Percentiles rank a stretch among this genome's conserved stretches.
Evolutionary conservation across 768 basidiomycete genomes (phyloP).

Genomic region (Suillus decipiens): DNA sequence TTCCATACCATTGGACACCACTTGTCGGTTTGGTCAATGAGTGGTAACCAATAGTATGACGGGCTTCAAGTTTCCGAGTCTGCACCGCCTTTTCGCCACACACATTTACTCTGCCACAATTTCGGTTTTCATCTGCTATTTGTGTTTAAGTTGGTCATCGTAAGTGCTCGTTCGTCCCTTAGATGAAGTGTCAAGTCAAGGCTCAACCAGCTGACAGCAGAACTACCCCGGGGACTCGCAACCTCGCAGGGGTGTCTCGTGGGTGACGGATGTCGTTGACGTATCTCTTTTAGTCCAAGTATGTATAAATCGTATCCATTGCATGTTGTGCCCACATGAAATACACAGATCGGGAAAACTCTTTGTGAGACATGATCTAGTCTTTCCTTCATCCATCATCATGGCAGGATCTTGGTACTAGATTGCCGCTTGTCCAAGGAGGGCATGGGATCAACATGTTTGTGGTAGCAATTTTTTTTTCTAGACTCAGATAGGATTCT

Average conservation of each 20-base stretch:
- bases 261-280: not conserved
- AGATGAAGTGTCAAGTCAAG: not conserved
- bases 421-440: not conserved
- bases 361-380: not conserved
- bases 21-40: not conserved
- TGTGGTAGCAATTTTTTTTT: not conserved
- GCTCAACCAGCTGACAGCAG: not conserved
- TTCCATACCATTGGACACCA: not conserved
- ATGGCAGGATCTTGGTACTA: not conserved
- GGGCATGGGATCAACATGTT: not conserved
- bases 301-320: not conserved
- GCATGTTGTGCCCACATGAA: not conserved
- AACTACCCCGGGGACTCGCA: not conserved
- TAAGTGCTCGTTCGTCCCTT: not conserved
- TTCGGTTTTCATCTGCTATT: not conserved
- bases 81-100: conserved; percentile 3
- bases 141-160: not conserved
- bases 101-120: not conserved
- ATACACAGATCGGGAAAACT: conserved; percentile 1
- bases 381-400: conserved; percentile 1
- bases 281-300: not conserved
- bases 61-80: not conserved
- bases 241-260: not conserved
- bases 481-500: not conserved
- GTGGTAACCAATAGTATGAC: not conserved